These are phyloP conservation scores for Quercus phellos DNA, from an alignment of 331 rosid genomes.

Conservation along the genomic window DNA sequence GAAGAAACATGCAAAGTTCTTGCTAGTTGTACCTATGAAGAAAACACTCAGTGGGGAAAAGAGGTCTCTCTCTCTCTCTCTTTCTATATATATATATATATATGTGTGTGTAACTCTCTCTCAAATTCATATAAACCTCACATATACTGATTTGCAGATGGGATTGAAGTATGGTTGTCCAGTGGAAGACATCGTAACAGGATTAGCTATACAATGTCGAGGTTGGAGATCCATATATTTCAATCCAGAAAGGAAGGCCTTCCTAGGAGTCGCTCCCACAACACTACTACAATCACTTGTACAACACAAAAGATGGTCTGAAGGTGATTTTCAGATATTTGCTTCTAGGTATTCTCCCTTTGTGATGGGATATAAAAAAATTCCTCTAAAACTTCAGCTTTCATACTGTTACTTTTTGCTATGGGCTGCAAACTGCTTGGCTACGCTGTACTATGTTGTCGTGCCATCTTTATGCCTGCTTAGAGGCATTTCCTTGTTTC, in stretches of 20 bases:
- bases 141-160: constrained; percentile 8
- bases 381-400: constrained; percentile 45
- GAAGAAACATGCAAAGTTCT: constrained; percentile 47
- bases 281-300: constrained; percentile 44
- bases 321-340: constrained; percentile 54
- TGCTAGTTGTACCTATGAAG: constrained; percentile 57
- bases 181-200: constrained; percentile 57
- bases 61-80: constrained; percentile 35
- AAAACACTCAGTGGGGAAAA: constrained; percentile 73
- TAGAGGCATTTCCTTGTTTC: constrained; percentile 58
- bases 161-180: constrained; percentile 31
- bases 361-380: constrained; percentile 33
- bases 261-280: constrained; percentile 52
- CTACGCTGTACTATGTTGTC: constrained; percentile 34
- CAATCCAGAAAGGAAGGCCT: constrained; percentile 51
- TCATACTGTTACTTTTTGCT: constrained; percentile 36
- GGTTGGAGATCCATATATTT: constrained; percentile 68
- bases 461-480: constrained; percentile 54
- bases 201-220: constrained; percentile 38
- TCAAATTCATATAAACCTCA: too few relatives aligned
- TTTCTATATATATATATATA: neutral
- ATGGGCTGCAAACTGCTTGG: constrained; percentile 46
- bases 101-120: neutral
- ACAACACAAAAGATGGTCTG: constrained; percentile 75
- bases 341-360: constrained; percentile 51